Evolutionary conservation across 441 rosid genomes (phyloP).

Genomic region (Pelargonium australe): DNA sequence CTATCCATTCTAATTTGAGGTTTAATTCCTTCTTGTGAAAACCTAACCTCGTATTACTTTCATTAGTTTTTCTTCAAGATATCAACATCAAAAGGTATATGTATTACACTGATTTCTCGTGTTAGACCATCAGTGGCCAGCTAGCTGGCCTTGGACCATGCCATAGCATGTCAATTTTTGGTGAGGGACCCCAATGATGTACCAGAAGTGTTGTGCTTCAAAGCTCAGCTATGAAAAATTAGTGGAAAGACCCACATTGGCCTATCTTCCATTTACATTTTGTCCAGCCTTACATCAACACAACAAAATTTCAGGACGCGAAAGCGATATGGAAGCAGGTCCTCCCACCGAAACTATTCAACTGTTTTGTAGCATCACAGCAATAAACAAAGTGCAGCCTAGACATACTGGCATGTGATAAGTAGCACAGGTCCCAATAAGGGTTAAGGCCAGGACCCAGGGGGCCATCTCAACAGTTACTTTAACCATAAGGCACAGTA

Average conservation of each 20-base stretch:
- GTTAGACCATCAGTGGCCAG: slow-evolving; percentile 6
- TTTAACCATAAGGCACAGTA: too few species aligned
- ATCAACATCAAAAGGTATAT: neutral
- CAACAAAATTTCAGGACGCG: neutral
- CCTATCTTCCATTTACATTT: slow-evolving; percentile 3
- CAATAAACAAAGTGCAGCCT: neutral
- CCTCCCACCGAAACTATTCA: neutral
- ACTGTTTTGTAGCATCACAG: neutral
- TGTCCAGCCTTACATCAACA: neutral
- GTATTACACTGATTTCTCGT: neutral
- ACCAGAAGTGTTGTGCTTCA: slow-evolving; percentile 5
- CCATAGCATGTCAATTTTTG: slow-evolving; percentile 4
- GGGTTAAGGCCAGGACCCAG: neutral
- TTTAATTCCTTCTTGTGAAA: neutral
- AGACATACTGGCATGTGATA: neutral
- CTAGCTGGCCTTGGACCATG: neutral
- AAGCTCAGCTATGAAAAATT: neutral
- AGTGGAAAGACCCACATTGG: neutral
- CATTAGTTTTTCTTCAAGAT: neutral
- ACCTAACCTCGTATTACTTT: neutral
- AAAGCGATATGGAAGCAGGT: neutral
- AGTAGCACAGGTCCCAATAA: neutral
- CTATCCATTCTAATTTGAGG: neutral
- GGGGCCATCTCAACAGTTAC: too few species aligned
- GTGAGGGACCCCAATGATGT: neutral